Evolutionary conservation across 2,329 filamentous ascomycete genomes (phyloP), one percentile per base, ranked within the genome.

Genomic region (Trichoderma koningii): DNA sequence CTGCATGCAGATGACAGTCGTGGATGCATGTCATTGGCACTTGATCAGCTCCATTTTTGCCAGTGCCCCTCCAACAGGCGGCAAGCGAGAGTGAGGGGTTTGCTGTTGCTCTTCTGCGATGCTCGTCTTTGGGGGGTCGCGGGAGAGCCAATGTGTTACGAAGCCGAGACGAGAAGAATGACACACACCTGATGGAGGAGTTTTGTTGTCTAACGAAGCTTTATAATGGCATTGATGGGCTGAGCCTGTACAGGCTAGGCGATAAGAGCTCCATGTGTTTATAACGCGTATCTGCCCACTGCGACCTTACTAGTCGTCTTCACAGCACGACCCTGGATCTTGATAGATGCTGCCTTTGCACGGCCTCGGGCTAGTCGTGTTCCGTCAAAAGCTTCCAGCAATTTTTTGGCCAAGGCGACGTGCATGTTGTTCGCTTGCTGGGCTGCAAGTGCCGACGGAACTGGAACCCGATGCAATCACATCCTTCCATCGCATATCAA

Each of bases 11-110:
- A 51, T 60, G 48, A 53, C 63, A 60, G 55, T 65, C 63, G 63
- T 65, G 63, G 63, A 65, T 65, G 63, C 63, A 65, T 65, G 63
- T 65, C 63, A 65, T 65, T 65, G 63, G 63, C 63, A 65, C 55
- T 59, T 60, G 55, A 38, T 65, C 48, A 59, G 48, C 63, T 65
- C 53, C 53, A 65, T 59, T 51, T 45, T 65, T 64, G 51, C 41
- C 51, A 56, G 44, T 28, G 61, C 42, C 61, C 61, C 61, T 64
- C 61, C 52, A 53, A 45, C 48, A 23, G 60, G 60, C 48, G 60
- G 60, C 60, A 63, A 63, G 60, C 60, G 48, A 63, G 60, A 45
- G 48, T 63, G 60, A 63, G 60, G 60, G 60, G 60, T 63, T 62
- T 51, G 60, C 59, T 23, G 41, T 53, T 63, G 47, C 57, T 12